These are phyloP conservation scores for Cornus suecica DNA, from an alignment of 148 eudicot species.

Conservation along the genomic window DNA sequence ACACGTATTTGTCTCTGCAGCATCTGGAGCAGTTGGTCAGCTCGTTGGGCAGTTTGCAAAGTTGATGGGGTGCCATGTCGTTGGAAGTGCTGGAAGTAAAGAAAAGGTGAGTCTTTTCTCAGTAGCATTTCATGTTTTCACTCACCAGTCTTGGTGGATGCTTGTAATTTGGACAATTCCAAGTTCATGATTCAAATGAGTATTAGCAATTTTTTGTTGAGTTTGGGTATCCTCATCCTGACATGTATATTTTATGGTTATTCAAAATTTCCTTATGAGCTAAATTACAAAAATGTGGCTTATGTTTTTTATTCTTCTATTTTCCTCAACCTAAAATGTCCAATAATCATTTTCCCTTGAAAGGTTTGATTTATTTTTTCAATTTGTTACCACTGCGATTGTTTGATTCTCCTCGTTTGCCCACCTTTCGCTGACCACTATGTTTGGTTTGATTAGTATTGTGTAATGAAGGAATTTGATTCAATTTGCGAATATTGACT, in stretches of 20 bases:
- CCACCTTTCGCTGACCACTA: no score
- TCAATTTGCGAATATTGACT: no score
- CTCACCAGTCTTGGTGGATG: not conserved
- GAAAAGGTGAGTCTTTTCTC: constrained; percentile 25
- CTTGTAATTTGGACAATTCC: not conserved
- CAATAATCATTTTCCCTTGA: no score
- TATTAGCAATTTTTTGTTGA: not conserved
- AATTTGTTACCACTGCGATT: no score
- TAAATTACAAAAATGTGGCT: not conserved
- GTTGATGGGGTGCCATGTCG: constrained; percentile 45
- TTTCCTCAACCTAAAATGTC: no score
- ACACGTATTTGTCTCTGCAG: constrained; percentile 36
- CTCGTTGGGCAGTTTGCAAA: constrained; percentile 57
- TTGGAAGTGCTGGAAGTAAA: constrained; percentile 44
- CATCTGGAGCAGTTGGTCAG: constrained; percentile 42
- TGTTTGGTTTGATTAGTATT: no score
- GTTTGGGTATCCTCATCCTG: not conserved
- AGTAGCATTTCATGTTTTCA: not conserved
- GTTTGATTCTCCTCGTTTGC: no score
- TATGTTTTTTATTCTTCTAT: no score
- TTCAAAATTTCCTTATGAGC: no score
- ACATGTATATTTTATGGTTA: no score
- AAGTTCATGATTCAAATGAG: not conserved
- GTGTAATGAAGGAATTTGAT: no score
- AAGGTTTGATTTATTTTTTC: no score